These are phyloP conservation scores for Ophiosphaerella korrae DNA, from an alignment of 2,329 filamentous ascomycete species.

Conservation along the genomic window DNA sequence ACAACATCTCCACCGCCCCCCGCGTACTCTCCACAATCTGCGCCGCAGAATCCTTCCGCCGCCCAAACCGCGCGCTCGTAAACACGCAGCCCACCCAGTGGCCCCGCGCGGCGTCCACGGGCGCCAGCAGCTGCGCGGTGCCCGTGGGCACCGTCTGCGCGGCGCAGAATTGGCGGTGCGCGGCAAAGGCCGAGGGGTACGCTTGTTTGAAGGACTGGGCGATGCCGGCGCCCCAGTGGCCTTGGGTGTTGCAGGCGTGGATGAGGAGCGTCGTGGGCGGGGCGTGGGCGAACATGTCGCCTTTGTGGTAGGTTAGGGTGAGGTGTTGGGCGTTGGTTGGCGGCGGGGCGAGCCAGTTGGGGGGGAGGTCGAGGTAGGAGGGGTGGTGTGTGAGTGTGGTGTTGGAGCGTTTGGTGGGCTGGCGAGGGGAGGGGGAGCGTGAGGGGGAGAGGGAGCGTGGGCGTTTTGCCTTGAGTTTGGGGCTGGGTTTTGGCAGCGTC, in stretches of 20 bases:
- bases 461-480: too few species aligned
- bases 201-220: slow-evolving; percentile 56
- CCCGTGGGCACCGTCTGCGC: slow-evolving; percentile 45
- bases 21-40: slow-evolving; percentile 57
- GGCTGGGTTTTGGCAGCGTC: too few species aligned
- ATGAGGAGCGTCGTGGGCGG: slow-evolving; percentile 58
- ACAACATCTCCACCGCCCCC: slow-evolving; percentile 55
- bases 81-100: slow-evolving; percentile 67
- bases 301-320: slow-evolving; percentile 35
- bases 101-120: slow-evolving; percentile 44
- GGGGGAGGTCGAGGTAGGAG: slow-evolving; percentile 16
- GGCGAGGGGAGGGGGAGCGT: neutral
- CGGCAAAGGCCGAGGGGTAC: slow-evolving; percentile 58
- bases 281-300: slow-evolving; percentile 58
- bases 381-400: neutral
- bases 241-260: slow-evolving; percentile 65
- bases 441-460: neutral
- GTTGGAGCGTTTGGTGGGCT: slow-evolving; percentile 3
- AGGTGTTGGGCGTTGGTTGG: neutral
- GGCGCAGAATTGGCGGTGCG: slow-evolving; percentile 56
- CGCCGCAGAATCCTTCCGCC: slow-evolving; percentile 47
- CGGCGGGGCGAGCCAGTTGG: slow-evolving; percentile 1
- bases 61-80: slow-evolving; percentile 58
- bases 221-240: slow-evolving; percentile 64
- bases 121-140: slow-evolving; percentile 60